Conservation (phyloP, 148 eudicot genomes). For the Vaccinium myrtillus region DNA sequence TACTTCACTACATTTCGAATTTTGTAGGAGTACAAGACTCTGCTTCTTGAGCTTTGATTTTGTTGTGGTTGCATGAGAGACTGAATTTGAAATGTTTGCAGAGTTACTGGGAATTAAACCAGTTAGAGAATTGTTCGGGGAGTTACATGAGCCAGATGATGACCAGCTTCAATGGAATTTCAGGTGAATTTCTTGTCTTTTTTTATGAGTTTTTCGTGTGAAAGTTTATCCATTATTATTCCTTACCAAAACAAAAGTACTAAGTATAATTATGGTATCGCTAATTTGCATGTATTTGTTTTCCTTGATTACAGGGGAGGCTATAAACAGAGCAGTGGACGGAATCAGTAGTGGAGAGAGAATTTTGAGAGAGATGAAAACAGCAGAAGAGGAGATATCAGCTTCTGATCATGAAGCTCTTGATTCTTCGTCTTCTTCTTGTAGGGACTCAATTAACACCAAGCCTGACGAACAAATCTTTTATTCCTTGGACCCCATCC, state of each 20-base stretch:
- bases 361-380: constrained; percentile 9
- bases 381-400: constrained; percentile 18
- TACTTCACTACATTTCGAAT: not conserved
- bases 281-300: too few species aligned
- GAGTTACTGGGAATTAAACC: constrained; percentile 23
- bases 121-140: constrained; percentile 17
- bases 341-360: not conserved
- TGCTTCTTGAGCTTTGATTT: not conserved
- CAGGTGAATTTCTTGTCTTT: constrained; percentile 2
- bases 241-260: too few species aligned
- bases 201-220: not conserved
- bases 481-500: constrained; percentile 9
- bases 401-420: constrained; percentile 9
- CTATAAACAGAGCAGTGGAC: not conserved
- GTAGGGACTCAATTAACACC: constrained; percentile 25
- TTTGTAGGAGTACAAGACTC: not conserved
- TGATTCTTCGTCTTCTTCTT: constrained; percentile 34
- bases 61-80: not conserved
- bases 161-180: constrained; percentile 8
- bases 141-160: constrained; percentile 23
- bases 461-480: constrained; percentile 17
- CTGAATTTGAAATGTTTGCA: constrained; percentile 14
- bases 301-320: constrained; percentile 13
- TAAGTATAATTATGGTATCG: too few species aligned
- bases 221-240: too few species aligned